A percentile compares a stretch with the other conserved stretches of the same genome.
phyloP scores from a whole-genome alignment of 2,329 filamentous ascomycete genomes.

The Aspergillus proliferans region DNA sequence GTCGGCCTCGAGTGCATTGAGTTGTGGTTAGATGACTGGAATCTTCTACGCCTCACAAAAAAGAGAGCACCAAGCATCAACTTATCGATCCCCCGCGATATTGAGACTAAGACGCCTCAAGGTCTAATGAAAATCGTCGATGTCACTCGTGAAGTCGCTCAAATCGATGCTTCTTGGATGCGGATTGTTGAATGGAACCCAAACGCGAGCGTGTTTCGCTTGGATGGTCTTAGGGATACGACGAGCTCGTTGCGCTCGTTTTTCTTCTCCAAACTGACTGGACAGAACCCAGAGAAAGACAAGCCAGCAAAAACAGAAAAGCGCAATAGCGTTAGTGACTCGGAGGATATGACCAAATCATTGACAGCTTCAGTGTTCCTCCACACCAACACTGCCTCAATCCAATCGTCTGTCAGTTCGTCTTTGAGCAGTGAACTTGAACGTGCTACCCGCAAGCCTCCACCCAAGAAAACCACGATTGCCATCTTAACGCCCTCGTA shows the following conservation, averaged over 20 bases:
- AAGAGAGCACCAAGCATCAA: slow-evolving; percentile 72
- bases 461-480: slow-evolving; percentile 78
- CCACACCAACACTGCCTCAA: slow-evolving; percentile 74
- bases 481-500: slow-evolving; percentile 88
- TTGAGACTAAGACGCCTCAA: slow-evolving; percentile 77
- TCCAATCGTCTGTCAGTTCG: slow-evolving; percentile 67
- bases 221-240: slow-evolving; percentile 35
- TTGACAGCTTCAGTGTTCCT: slow-evolving; percentile 80
- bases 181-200: slow-evolving; percentile 79
- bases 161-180: slow-evolving; percentile 89
- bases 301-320: slow-evolving; percentile 42
- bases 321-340: slow-evolving; percentile 55
- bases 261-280: slow-evolving; percentile 66
- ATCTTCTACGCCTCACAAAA: slow-evolving; percentile 71
- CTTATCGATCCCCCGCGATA: slow-evolving; percentile 67
- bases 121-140: slow-evolving; percentile 77
- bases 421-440: slow-evolving; percentile 80
- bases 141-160: slow-evolving; percentile 80
- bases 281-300: slow-evolving; percentile 42
- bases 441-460: slow-evolving; percentile 93
- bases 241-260: slow-evolving; percentile 66
- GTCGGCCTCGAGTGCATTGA: slow-evolving; percentile 83
- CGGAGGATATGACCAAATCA: slow-evolving; percentile 64
- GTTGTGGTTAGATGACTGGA: slow-evolving; percentile 83
- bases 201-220: slow-evolving; percentile 38